Conservation (phyloP, 345 rosid genomes). For the Arabidopsis suecica region DNA sequence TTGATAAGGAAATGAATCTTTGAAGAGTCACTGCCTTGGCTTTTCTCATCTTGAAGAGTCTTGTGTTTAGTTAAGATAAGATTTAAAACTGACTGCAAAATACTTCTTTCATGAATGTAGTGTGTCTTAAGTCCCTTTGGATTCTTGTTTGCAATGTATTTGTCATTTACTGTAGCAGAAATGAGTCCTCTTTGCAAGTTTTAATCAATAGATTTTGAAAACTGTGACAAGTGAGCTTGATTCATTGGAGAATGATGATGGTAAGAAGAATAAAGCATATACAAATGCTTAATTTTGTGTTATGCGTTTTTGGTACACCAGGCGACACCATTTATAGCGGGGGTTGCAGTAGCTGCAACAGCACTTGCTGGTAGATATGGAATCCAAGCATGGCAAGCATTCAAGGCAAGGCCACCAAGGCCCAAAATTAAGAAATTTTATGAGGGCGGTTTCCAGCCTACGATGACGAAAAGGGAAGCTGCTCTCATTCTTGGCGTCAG, state of each 20-base stretch:
- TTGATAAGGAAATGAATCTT: too few species aligned
- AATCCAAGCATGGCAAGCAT: constrained; percentile 88
- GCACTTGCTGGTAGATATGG: constrained; percentile 88
- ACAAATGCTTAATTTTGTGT: background rate
- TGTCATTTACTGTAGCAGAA: too few species aligned
- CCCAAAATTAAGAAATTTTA: constrained; percentile 66
- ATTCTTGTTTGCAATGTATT: too few species aligned
- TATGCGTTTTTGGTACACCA: constrained; percentile 40
- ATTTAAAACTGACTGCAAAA: too few species aligned
- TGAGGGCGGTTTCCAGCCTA: constrained; percentile 77
- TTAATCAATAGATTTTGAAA: too few species aligned
- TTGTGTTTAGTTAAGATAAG: too few species aligned
- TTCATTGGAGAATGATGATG: constrained; percentile 5
- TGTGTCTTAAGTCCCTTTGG: too few species aligned
- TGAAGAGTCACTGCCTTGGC: too few species aligned
- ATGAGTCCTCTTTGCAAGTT: too few species aligned
- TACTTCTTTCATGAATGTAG: too few species aligned
- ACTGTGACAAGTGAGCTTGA: background rate
- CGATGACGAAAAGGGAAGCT: constrained; percentile 81
- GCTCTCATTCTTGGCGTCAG: constrained; percentile 81
- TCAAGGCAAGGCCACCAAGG: constrained; percentile 67
- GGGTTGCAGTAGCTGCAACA: constrained; percentile 81
- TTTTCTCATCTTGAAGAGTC: too few species aligned
- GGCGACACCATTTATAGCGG: constrained; percentile 85
- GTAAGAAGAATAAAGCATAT: background rate